Base-by-base conservation (phyloP, 2,329 filamentous ascomycete species). In the Lasiodiplodia hormozganensis region DNA sequence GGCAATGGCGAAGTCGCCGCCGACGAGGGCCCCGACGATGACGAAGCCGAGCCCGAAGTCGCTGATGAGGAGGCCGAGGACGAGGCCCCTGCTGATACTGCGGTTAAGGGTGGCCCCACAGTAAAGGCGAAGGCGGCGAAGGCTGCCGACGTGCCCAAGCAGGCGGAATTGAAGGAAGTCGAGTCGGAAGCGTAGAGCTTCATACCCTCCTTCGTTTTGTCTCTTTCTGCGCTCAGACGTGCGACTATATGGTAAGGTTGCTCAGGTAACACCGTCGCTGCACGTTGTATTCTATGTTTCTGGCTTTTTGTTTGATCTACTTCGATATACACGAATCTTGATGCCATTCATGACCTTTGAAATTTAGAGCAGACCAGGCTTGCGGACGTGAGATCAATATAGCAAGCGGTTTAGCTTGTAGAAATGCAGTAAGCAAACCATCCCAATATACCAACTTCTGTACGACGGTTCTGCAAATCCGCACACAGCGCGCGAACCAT, bases 111-210 rank as follows among this genome's bases (percentile, higher is more conserved):
- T 21, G 76, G 74, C 10, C 76, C 76, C 53, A 73, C 76, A 14
- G 74, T 73, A 52, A 72, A 72, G 34, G 75, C 75, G 31, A 76
- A 77, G 69, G 67, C 70, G 49, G 70, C 69, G 49, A 77, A 76
- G 71, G 73, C 70, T 21, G 70, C 68, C 21, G 70, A 69, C 12
- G 72, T 76, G 28, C 75, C 76, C 21, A 76, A 77, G 71, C 75
- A 77, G 69, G 71, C 72, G 36, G 72, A 74, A 56, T 69, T 76
- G 40, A 70, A 73, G 21, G 76, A 76, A 60, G 74, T 74, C 40
- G 74, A 77, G 34, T 75, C 72, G 25, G 72, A 62, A 40, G 57
- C 40, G 57, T 70, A 28, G 73, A 74, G 56, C 56, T 58, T 47
- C 31, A n/a, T 34, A 18, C 16, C 10, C 40, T 36, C 23, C n/a